These are phyloP conservation scores for Orbilia brochopaga DNA, from an alignment of 2,329 filamentous ascomycete species.

Conservation along the genomic window DNA sequence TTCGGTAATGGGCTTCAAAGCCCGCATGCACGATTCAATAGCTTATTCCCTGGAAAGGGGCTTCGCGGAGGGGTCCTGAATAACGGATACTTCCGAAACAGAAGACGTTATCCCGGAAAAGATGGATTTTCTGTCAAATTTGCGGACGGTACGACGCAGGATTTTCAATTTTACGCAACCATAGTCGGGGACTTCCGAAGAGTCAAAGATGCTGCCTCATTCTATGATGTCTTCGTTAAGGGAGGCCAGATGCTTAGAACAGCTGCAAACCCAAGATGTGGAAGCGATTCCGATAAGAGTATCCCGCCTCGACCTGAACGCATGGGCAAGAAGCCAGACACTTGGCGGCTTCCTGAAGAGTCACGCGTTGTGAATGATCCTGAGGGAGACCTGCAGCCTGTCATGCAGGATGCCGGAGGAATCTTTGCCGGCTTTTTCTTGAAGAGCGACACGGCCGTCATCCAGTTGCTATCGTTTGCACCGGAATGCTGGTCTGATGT, in stretches of 20 bases:
- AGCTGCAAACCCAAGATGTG: slow-evolving; percentile 28
- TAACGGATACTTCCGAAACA: slow-evolving; percentile 40
- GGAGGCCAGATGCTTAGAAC: slow-evolving; percentile 30
- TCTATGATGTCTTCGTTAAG: slow-evolving; percentile 46
- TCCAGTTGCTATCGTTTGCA: slow-evolving; percentile 33
- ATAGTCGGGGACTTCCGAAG: slow-evolving; percentile 42
- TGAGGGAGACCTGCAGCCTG: slow-evolving; percentile 24
- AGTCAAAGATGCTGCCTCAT: slow-evolving; percentile 27
- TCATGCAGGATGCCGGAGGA: slow-evolving; percentile 27
- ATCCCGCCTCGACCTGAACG: slow-evolving; percentile 2
- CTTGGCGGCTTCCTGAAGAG: slow-evolving; percentile 7
- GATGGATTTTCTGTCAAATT: slow-evolving; percentile 36
- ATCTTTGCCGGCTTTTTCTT: slow-evolving; percentile 49
- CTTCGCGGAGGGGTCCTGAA: slow-evolving; percentile 28
- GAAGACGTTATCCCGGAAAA: slow-evolving; percentile 37
- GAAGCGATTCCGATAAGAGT: background rate
- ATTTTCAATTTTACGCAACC: slow-evolving; percentile 29
- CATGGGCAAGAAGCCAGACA: slow-evolving; percentile 15
- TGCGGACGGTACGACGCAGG: slow-evolving; percentile 30
- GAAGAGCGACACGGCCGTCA: slow-evolving; percentile 44
- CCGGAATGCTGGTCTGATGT: slow-evolving; percentile 42
- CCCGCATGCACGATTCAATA: slow-evolving; percentile 45
- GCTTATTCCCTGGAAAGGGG: slow-evolving; percentile 36
- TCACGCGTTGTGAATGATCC: slow-evolving; percentile 11
- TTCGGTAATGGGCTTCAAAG: slow-evolving; percentile 40